phyloP scores from a whole-genome alignment of 179 eudicot species.

The Dionaea muscipula region DNA sequence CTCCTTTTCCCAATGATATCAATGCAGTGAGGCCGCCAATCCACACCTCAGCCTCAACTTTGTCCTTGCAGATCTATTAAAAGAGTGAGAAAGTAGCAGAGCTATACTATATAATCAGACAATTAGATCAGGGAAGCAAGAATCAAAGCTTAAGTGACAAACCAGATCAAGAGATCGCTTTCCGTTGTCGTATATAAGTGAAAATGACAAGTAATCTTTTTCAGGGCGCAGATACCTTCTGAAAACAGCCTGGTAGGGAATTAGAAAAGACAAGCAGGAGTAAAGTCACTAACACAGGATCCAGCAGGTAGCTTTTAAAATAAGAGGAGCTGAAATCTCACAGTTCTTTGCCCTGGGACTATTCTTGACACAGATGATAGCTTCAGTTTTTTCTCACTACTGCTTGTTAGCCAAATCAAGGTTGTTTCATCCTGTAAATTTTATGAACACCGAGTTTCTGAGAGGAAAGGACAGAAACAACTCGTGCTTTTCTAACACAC shows the following conservation, averaged over 20 bases:
- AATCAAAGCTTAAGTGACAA: slow-evolving; percentile 18
- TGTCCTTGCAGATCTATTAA: slow-evolving; percentile 93
- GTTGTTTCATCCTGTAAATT: slow-evolving; percentile 68
- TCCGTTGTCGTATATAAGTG: slow-evolving; percentile 81
- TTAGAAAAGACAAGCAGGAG: slow-evolving; percentile 3
- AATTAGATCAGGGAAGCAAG: not conserved
- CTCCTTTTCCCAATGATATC: slow-evolving; percentile 61
- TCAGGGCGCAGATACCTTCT: slow-evolving; percentile 78
- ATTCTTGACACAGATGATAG: slow-evolving; percentile 70
- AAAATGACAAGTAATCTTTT: slow-evolving; percentile 87
- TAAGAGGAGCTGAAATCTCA: slow-evolving; percentile 28
- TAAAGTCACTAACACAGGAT: not conserved
- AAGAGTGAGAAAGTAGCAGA: slow-evolving; percentile 13
- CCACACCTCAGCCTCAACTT: slow-evolving; percentile 93
- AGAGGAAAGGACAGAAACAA: not conserved
- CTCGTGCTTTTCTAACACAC: too few relatives aligned
- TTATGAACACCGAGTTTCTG: not conserved
- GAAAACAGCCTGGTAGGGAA: slow-evolving; percentile 62
- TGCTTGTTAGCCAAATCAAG: slow-evolving; percentile 84
- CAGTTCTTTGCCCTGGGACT: slow-evolving; percentile 97
- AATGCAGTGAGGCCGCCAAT: slow-evolving; percentile 82
- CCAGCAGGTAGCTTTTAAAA: not conserved
- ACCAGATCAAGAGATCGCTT: slow-evolving; percentile 94
- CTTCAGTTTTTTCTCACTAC: slow-evolving; percentile 69
- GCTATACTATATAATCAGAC: not conserved